phyloP scores from a whole-genome alignment of 129 eudicot genomes.

The Rutidosis leptorrhynchoides region DNA sequence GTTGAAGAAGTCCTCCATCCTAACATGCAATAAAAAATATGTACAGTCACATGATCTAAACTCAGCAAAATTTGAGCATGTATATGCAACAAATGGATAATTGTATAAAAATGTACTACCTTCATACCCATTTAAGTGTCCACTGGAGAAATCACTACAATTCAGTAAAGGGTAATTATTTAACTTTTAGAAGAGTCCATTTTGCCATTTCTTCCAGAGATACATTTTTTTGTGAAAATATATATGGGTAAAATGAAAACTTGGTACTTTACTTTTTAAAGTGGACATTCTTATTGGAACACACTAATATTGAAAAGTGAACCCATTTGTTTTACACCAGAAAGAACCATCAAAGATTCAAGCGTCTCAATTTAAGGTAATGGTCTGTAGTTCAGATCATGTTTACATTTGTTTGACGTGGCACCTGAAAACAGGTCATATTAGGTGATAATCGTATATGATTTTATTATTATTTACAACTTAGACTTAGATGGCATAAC shows the following conservation, averaged over 20 bases:
- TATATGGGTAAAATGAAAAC: neutral
- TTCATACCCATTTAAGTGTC: neutral
- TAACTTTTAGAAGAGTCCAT: neutral
- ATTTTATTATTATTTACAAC: neutral
- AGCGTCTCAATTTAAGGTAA: neutral
- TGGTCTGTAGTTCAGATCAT: neutral
- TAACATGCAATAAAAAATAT: conserved; percentile 22
- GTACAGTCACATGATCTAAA: neutral
- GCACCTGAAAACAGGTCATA: neutral
- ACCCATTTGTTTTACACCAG: neutral
- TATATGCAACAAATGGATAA: neutral
- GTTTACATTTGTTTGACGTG: neutral
- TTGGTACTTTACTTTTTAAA: neutral
- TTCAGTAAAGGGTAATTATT: neutral
- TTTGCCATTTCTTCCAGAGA: neutral
- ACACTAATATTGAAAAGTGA: neutral
- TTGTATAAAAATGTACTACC: neutral
- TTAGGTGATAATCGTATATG: neutral
- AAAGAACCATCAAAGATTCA: neutral
- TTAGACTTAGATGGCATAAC: neutral
- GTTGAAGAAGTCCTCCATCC: conserved; percentile 85
- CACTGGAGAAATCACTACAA: neutral
- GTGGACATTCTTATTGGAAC: neutral
- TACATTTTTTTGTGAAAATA: no score
- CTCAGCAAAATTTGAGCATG: neutral